Base-by-base conservation (phyloP, 345 rosid species). In the Aquilaria malaccensis region DNA sequence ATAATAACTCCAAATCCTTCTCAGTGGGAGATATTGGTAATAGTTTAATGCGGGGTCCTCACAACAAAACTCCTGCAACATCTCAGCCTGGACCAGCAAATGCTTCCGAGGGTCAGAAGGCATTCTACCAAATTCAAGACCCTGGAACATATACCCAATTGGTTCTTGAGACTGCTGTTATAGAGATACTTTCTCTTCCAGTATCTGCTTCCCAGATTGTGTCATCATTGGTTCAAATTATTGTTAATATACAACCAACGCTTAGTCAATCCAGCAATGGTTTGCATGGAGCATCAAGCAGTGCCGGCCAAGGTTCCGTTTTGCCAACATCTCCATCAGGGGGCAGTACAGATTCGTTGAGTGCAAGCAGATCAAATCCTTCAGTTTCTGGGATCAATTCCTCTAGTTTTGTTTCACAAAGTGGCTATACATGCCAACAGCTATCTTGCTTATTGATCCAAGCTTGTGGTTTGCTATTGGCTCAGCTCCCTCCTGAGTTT, bases 51-150 rank as follows among this genome's bases (percentile, higher is more conserved):
- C 87, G 96, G 52, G 84, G 80, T 69, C 78, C 76, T 12, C 91
- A 83, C 68, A 80, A 78, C 67, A 86, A 86, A 70, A 69, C 83
- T 61, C 83, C 87, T 45, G 78, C 87, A 64, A 68, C 88, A 60
- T 79, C 90, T 69, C 97, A 89, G 64, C 67, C 95, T 47, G 90
- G 95, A 52, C 82, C 86, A 53, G 61, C 88, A 50, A 86, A 75
- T 69, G 70, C 83, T 72, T 78, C 86, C 32, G 99, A 94, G 62
- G 83, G 87, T 55, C 97, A 82, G 67, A 86, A 80, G 70, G 89
- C 95, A 52, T 94, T 94, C 74, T 94, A 94, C 75, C 99, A 88
- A 80, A 82, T 86, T 80, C 99, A 94, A 72, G 99, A 94, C 77
- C 96, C 99, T 11, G 96, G 99, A 71, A 94, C 99, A 9, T 80